Evolutionary conservation across 2,329 filamentous ascomycete species (phyloP).

Genomic region (Fusarium goolgardi): DNA sequence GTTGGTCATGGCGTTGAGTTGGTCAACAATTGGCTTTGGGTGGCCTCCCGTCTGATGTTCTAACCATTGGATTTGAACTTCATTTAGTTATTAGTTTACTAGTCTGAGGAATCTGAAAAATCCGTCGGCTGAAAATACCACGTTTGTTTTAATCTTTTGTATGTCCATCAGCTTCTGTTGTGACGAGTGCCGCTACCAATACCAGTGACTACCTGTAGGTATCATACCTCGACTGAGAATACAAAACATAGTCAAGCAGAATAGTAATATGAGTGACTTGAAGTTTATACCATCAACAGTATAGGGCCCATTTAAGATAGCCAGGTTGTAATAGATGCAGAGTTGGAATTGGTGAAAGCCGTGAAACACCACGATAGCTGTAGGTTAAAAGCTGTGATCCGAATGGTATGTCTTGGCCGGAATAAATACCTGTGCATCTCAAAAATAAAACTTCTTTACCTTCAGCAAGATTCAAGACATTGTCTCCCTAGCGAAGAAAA

Average conservation of each 20-base stretch:
- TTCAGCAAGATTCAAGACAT: not conserved
- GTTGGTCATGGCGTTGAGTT: constrained; percentile 44
- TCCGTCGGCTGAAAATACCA: constrained; percentile 32
- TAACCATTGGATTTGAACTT: constrained; percentile 5
- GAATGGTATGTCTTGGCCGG: too few species aligned
- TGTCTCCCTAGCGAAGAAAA: not conserved
- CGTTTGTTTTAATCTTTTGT: not conserved
- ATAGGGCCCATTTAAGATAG: not conserved
- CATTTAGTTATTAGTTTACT: constrained; percentile 30
- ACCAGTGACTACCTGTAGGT: too few species aligned
- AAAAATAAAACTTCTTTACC: not conserved
- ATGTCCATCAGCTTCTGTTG: not conserved
- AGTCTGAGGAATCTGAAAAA: constrained; percentile 21
- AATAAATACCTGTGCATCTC: too few species aligned
- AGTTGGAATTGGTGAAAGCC: not conserved
- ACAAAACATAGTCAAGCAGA: not conserved
- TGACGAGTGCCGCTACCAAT: too few species aligned
- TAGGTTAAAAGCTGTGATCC: not conserved
- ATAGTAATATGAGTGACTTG: not conserved
- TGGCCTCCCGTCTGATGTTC: constrained; percentile 24
- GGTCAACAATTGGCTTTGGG: constrained; percentile 38
- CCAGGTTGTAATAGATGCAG: not conserved
- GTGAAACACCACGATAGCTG: not conserved
- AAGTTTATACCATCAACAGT: not conserved
- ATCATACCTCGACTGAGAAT: not conserved